phyloP scores from a whole-genome alignment of 2,329 filamentous ascomycete species.

The Zymoseptoria pseudotritici region DNA sequence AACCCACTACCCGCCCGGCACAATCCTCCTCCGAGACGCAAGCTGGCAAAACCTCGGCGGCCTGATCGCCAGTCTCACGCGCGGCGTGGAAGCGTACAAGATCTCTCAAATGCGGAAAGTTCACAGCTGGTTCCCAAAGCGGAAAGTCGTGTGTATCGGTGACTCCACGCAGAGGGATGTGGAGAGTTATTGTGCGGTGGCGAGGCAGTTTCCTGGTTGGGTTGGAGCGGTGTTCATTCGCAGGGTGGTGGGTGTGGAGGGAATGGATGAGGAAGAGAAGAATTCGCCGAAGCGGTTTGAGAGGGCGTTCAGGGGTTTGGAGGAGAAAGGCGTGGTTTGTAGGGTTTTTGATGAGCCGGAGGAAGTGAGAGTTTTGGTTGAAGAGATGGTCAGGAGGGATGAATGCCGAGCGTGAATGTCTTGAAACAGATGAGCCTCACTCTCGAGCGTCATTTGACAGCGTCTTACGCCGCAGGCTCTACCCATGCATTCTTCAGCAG shows the following conservation, averaged over 20 bases:
- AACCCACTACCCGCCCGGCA: slow-evolving; percentile 65
- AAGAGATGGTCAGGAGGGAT: slow-evolving; percentile 21
- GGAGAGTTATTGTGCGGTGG: slow-evolving; percentile 79
- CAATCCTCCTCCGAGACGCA: slow-evolving; percentile 75
- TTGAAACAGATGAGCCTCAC: not conserved
- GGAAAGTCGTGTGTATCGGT: slow-evolving; percentile 76
- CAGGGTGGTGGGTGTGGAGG: slow-evolving; percentile 67
- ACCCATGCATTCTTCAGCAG: too few species aligned
- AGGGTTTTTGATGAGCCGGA: slow-evolving; percentile 71
- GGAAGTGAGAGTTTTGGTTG: slow-evolving; percentile 47
- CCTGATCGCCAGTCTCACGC: slow-evolving; percentile 68
- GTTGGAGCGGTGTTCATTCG: slow-evolving; percentile 78
- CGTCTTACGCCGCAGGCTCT: too few species aligned
- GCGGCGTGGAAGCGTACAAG: slow-evolving; percentile 81
- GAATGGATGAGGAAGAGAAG: slow-evolving; percentile 68
- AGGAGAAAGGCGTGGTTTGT: slow-evolving; percentile 56
- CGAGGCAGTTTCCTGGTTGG: slow-evolving; percentile 62
- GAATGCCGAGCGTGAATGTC: not conserved
- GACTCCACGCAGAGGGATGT: slow-evolving; percentile 90
- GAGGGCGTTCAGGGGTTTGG: slow-evolving; percentile 70
- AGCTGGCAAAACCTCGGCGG: slow-evolving; percentile 80
- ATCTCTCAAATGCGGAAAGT: slow-evolving; percentile 71
- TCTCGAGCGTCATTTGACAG: too few species aligned
- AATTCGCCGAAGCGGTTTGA: slow-evolving; percentile 64
- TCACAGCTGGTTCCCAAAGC: slow-evolving; percentile 66